Evolutionary conservation across 768 basidiomycete species (phyloP).

Genomic region (Arthromyces matolae): DNA sequence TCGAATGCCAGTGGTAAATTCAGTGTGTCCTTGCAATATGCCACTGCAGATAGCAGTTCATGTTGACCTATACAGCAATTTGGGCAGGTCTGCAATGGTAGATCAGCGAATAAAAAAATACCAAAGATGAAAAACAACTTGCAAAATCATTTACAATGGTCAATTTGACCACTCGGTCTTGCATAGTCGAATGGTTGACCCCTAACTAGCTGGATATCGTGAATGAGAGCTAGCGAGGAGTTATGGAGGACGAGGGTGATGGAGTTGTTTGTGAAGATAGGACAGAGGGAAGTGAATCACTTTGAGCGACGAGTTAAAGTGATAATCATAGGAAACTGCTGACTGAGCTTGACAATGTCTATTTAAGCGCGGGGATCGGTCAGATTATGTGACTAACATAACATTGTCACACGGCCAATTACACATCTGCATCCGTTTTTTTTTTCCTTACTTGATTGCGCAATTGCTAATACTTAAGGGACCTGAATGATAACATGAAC

Average conservation of each 20-base stretch:
- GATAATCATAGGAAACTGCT: slow-evolving; percentile 28
- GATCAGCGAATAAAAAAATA: slow-evolving; percentile 5
- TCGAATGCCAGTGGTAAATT: slow-evolving; percentile 47
- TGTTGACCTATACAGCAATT: slow-evolving; percentile 53
- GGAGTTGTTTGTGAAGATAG: not conserved
- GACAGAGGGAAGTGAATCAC: slow-evolving; percentile 12
- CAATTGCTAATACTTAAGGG: too few species aligned
- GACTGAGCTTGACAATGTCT: slow-evolving; percentile 28
- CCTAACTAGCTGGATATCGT: slow-evolving; percentile 2
- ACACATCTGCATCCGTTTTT: too few species aligned
- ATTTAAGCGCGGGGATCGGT: too few species aligned
- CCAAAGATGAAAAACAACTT: slow-evolving; percentile 5
- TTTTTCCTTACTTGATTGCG: too few species aligned
- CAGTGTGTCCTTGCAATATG: slow-evolving; percentile 43
- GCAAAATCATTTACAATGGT: slow-evolving; percentile 50
- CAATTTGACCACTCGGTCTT: slow-evolving; percentile 41
- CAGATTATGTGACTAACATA: slow-evolving; percentile 13
- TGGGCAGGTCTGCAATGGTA: slow-evolving; percentile 37
- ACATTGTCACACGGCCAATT: too few species aligned
- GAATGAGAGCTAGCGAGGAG: not conserved
- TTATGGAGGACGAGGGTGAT: not conserved
- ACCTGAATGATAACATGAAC: too few species aligned
- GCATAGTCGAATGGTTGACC: slow-evolving; percentile 26
- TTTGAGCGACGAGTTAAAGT: slow-evolving; percentile 13
- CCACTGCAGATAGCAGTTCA: slow-evolving; percentile 48